Conservation (phyloP, 768 basidiomycete genomes). For the Termitomyces sp. region DNA sequence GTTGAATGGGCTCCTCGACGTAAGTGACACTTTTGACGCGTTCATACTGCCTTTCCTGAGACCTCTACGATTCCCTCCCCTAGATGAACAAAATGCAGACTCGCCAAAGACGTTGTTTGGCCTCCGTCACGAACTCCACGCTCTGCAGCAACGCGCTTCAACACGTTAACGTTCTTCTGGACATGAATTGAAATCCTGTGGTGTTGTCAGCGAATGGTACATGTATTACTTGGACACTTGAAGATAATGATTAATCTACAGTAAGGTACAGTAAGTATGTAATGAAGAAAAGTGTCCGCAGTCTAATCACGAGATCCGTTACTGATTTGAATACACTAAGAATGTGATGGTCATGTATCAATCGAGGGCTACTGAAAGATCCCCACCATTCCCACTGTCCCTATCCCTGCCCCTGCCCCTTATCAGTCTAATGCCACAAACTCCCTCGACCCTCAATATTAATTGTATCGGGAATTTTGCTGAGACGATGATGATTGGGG, state of each 20-base stretch:
- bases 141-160: not conserved
- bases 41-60: not conserved
- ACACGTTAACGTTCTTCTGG: not conserved
- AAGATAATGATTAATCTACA: not conserved
- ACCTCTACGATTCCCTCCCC: not conserved
- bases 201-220: not conserved
- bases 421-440: no score
- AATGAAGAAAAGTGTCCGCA: not conserved
- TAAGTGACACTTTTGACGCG: not conserved
- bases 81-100: constrained; percentile 1
- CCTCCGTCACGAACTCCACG: constrained; percentile 6
- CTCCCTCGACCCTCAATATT: no score
- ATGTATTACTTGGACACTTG: not conserved
- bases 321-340: no score
- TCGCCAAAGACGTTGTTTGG: constrained; percentile 4
- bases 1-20: constrained; percentile 3
- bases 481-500: no score
- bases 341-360: not conserved
- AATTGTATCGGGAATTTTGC: no score
- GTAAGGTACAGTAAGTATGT: no score
- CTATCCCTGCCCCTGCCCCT: no score
- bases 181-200: not conserved
- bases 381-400: no score
- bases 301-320: no score
- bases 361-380: no score